Percentiles rank a stretch among this genome's conserved stretches.
phyloP scores from a whole-genome alignment of 495 filamentous ascomycete species.

The Recurvomyces mirabilis region DNA sequence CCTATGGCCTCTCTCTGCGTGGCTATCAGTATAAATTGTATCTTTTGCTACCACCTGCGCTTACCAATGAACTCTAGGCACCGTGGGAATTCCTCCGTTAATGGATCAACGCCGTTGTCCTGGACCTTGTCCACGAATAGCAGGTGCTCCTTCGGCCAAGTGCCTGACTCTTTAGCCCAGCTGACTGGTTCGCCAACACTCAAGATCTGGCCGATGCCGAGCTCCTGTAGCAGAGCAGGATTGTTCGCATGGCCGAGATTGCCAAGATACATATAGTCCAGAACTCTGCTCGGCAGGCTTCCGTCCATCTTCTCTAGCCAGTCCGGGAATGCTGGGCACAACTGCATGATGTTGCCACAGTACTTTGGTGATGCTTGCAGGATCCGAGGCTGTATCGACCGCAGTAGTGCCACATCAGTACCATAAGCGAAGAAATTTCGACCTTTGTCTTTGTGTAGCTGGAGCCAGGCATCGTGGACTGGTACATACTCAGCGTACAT shows the following conservation, averaged over 20 bases:
- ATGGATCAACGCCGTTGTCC: conserved; percentile 89
- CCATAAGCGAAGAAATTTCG: conserved; percentile 96
- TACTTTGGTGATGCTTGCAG: conserved; percentile 39
- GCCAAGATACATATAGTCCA: conserved; percentile 93
- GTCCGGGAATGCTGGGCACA: conserved; percentile 42
- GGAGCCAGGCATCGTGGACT: conserved; percentile 73
- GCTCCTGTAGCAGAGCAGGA: conserved; percentile 59
- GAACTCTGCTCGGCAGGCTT: conserved; percentile 73
- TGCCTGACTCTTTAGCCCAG: conserved; percentile 55
- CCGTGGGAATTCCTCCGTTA: conserved; percentile 75
- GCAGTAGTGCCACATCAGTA: conserved; percentile 71
- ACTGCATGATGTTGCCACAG: conserved; percentile 7
- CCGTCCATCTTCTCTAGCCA: conserved; percentile 85
- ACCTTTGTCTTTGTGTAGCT: conserved; percentile 64
- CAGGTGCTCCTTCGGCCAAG: conserved; percentile 64
- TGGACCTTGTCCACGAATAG: conserved; percentile 76
- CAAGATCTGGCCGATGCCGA: conserved; percentile 79
- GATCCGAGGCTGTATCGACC: conserved; percentile 61
- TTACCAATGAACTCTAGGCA: conserved; percentile 88
- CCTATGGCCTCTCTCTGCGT: conserved; percentile 57
- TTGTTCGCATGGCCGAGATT: conserved; percentile 92
- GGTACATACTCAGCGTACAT: conserved; percentile 79
- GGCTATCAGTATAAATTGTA: no score
- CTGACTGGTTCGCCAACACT: conserved; percentile 85
- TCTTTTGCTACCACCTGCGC: no score